Percentiles rank a stretch among this genome's conserved stretches.
These are phyloP conservation scores for Eutypella sp. DNA, from an alignment of 2,329 filamentous ascomycete genomes.

Conservation along the genomic window DNA sequence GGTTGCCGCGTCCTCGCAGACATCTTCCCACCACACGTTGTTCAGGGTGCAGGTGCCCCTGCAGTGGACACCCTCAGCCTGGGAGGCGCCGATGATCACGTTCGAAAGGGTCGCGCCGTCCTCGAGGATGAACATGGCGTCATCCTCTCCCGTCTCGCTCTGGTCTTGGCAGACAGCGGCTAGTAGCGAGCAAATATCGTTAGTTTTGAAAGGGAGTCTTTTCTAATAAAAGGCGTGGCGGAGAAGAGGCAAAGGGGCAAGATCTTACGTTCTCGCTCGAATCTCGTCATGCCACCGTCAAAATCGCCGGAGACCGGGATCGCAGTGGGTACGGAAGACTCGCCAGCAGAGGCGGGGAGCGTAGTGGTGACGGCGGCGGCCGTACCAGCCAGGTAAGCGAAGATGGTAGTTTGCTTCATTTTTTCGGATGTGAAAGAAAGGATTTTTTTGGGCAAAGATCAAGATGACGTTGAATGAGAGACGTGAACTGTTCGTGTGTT, in stretches of 20 bases:
- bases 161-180: conserved; percentile 1
- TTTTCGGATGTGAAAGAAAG: background rate
- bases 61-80: conserved; percentile 3
- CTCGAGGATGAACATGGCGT: conserved; percentile 3
- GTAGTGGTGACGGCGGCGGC: conserved; percentile 5
- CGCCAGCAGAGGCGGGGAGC: conserved; percentile 5
- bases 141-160: background rate
- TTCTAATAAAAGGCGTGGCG: no score
- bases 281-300: conserved; percentile 2
- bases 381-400: background rate
- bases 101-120: conserved; percentile 2
- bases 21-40: conserved; percentile 32
- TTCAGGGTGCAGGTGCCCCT: conserved; percentile 1
- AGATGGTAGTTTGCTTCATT: background rate
- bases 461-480: background rate
- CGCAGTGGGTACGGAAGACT: conserved; percentile 3
- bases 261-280: background rate
- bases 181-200: background rate
- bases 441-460: background rate
- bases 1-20: conserved; percentile 34
- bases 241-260: background rate
- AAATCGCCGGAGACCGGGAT: conserved; percentile 4
- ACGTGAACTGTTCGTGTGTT: background rate
- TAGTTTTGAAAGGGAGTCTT: background rate
- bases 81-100: conserved; percentile 2